Base-by-base conservation (phyloP, 257 asterid species). In the Solanum piurae region DNA sequence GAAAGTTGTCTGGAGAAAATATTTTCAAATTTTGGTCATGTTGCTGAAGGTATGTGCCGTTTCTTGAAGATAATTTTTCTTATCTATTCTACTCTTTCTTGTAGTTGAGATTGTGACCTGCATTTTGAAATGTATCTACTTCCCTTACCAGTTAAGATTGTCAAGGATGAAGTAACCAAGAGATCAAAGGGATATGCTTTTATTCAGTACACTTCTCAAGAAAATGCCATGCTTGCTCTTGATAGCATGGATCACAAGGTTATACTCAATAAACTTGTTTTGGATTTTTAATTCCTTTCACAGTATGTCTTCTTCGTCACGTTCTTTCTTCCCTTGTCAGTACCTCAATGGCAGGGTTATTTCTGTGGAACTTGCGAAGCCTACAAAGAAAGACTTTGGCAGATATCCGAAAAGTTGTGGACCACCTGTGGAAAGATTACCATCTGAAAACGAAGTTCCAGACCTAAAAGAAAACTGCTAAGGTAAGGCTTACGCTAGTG, bases 161-260 rank as follows among this genome's bases (percentile, higher is more conserved):
- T 89, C 69, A 92, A 88, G 92, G 94, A 94, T 87, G 89, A 92
- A 89, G 89, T 75, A 18, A 88, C 89, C 68, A 87, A 90, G 86
- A 92, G 82, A 92, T 86, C 94, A 33, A 92, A 91, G 85, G 97
- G 97, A 87, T 92, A 58, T 83, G 97, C 97, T 9, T 93, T 92
- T 88, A 92, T 94, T 87, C 95, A 94, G n/a, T 93, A 93, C 87
- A 84, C 93, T 88, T 92, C 92, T 34, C 93, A 92, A 89, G 94
- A 93, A 79, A 92, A 92, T 77, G 95, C 95, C 27, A 46, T 94
- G 90, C 93, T 90, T 40, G 95, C 95, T 69, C 86, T 92, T 89
- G 97, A 94, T 80, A 91, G 87, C 93, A 93, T 93, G 94, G 97
- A 94, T 90, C 87, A 90, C 86, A 92, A 94, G 95, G 97, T 94